These are phyloP conservation scores for Quercus robur DNA, from an alignment of 306 rosid genomes.

Conservation along the genomic window DNA sequence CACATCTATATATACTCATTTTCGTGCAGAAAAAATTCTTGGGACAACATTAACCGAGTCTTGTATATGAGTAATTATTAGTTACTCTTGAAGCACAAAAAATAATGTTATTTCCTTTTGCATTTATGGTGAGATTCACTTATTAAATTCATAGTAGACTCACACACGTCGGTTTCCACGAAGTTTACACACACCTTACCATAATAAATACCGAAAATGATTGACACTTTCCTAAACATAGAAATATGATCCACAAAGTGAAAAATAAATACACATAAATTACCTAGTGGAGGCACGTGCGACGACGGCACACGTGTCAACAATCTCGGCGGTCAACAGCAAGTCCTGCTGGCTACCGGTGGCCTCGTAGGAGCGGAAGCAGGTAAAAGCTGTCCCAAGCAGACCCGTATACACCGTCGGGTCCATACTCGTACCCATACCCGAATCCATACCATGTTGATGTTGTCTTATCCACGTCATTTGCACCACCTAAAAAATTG, in stretches of 20 bases:
- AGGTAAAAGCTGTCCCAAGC: slow-evolving; percentile 77
- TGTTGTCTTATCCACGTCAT: slow-evolving; percentile 42
- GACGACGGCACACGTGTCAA: slow-evolving; percentile 47
- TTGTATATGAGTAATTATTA: no score
- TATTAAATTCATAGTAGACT: rapidly evolving
- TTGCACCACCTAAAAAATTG: slow-evolving; percentile 54
- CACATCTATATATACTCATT: no score
- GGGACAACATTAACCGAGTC: no score
- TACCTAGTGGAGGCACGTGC: slow-evolving; percentile 69
- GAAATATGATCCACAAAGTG: no score
- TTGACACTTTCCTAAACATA: no score
- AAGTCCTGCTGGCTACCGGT: slow-evolving; percentile 59
- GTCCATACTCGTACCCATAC: slow-evolving; percentile 44
- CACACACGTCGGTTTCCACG: no score
- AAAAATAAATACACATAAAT: not conserved
- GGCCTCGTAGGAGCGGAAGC: slow-evolving; percentile 67
- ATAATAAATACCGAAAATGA: no score
- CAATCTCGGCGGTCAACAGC: slow-evolving; percentile 50
- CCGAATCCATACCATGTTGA: not conserved
- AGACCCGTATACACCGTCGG: slow-evolving; percentile 74
- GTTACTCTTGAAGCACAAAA: rapidly evolving
- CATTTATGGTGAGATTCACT: rapidly evolving
- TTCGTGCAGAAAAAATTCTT: no score
- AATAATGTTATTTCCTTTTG: rapidly evolving
- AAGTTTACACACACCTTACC: no score